Percentiles rank a stretch among this genome's conserved stretches.
Evolutionary conservation across 2,329 filamentous ascomycete genomes (phyloP).

Genomic region (Fusarium luffae): DNA sequence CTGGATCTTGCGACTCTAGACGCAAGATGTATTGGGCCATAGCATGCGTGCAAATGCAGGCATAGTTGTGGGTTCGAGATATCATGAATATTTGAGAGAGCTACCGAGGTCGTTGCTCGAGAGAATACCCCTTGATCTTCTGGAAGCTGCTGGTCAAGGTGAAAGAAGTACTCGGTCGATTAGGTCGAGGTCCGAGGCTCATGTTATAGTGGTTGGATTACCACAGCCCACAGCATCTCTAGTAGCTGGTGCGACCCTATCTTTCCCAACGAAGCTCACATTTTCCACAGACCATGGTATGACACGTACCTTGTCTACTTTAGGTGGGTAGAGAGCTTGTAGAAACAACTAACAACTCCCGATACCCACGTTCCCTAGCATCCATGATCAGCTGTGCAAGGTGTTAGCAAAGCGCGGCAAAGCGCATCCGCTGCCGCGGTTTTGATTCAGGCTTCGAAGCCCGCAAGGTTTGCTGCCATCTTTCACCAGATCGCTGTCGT

Average conservation of each 20-base stretch:
- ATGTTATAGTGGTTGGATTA: conserved; percentile 36
- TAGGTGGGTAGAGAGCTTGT: conserved; percentile 16
- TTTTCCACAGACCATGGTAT: conserved; percentile 33
- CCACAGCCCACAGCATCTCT: conserved; percentile 16
- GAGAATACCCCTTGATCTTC: background rate
- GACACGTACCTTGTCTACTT: conserved; percentile 25
- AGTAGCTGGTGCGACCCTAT: conserved; percentile 18
- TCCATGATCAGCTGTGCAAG: conserved; percentile 38
- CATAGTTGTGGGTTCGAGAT: background rate
- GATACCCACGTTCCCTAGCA: conserved; percentile 32
- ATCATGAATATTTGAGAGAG: conserved; percentile 11
- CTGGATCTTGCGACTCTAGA: conserved; percentile 33
- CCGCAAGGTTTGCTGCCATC: background rate
- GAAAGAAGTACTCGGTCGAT: background rate
- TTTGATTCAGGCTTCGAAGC: conserved; percentile 14
- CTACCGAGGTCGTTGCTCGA: background rate
- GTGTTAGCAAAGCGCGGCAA: conserved; percentile 28
- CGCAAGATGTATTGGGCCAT: conserved; percentile 14
- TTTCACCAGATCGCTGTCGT: conserved; percentile 2
- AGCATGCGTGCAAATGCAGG: background rate
- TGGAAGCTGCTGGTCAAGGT: background rate
- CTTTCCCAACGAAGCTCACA: conserved; percentile 39
- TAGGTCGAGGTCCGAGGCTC: conserved; percentile 24
- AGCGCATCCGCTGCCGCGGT: conserved; percentile 23
- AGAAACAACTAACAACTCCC: conserved; percentile 12